phyloP scores from a whole-genome alignment of 495 filamentous ascomycete genomes.

The Penicillium fimorum region DNA sequence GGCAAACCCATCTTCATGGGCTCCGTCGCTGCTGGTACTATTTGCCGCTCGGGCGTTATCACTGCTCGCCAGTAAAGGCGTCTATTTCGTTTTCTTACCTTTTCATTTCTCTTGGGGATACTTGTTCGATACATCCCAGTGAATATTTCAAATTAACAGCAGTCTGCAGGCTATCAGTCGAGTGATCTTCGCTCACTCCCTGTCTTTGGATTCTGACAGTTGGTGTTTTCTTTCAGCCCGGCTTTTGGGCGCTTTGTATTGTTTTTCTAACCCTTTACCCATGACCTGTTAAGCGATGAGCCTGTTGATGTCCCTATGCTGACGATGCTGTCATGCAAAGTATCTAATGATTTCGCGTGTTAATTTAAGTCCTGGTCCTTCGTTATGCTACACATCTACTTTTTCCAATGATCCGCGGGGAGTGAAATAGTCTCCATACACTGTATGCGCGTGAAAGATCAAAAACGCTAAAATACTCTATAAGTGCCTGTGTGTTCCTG shows the following conservation, averaged over 20 bases:
- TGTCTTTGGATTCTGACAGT: neutral
- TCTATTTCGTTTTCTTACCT: neutral
- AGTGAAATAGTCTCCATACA: neutral
- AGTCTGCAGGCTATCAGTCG: neutral
- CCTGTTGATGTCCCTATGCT: neutral
- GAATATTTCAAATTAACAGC: neutral
- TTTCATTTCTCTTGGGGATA: neutral
- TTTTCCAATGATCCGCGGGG: too few relatives aligned
- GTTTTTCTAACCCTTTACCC: neutral
- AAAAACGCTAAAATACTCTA: too few relatives aligned
- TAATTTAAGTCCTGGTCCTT: neutral
- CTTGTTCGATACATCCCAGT: neutral
- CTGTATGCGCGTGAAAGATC: neutral
- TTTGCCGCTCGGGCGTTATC: constrained; percentile 38
- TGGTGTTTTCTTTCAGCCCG: neutral
- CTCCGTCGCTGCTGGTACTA: constrained; percentile 39
- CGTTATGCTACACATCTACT: neutral
- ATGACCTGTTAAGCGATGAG: constrained; percentile 4
- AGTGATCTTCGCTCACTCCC: neutral
- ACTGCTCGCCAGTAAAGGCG: constrained; percentile 9
- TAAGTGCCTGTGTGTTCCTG: too few relatives aligned
- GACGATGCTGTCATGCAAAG: neutral
- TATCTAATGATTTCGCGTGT: constrained; percentile 5
- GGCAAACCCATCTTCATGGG: constrained; percentile 40
- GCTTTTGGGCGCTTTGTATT: neutral